A percentile compares a stretch with the other conserved stretches of the same genome.
Evolutionary conservation across 257 asterid genomes (phyloP).

Genomic region (Buddleja alternifolia): DNA sequence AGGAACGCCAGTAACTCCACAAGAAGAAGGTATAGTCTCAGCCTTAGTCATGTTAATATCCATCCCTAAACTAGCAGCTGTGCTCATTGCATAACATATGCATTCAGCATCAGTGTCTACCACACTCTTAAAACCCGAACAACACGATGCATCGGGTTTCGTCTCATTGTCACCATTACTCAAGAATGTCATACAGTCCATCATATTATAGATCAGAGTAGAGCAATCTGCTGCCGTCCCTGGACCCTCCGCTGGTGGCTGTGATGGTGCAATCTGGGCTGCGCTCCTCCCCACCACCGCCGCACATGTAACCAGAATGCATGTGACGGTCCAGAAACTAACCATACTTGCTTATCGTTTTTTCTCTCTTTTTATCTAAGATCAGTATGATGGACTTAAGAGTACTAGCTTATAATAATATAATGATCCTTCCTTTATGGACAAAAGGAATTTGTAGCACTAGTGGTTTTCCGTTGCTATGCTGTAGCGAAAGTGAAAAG

Average conservation of each 20-base stretch:
- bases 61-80: conserved; percentile 8
- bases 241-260: neutral
- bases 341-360: neutral
- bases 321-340: neutral
- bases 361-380: too few species aligned
- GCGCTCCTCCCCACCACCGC: neutral
- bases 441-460: too few species aligned
- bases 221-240: conserved; percentile 17
- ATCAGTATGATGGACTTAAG: too few species aligned
- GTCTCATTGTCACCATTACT: conserved; percentile 4
- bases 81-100: conserved; percentile 25
- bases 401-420: too few species aligned
- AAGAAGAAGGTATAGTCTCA: conserved; percentile 17
- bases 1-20: conserved; percentile 23
- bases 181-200: conserved; percentile 29
- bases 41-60: conserved; percentile 32
- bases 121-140: conserved; percentile 26
- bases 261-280: conserved; percentile 18
- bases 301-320: conserved; percentile 1
- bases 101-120: conserved; percentile 16
- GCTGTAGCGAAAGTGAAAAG: too few species aligned
- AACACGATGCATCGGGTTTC: conserved; percentile 28
- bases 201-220: conserved; percentile 14
- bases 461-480: too few species aligned
- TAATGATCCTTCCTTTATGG: too few species aligned